These are phyloP conservation scores for Takakia lepidozioides DNA, from an alignment of 225 moss, liverwort and hornwort genomes.

Conservation along the genomic window DNA sequence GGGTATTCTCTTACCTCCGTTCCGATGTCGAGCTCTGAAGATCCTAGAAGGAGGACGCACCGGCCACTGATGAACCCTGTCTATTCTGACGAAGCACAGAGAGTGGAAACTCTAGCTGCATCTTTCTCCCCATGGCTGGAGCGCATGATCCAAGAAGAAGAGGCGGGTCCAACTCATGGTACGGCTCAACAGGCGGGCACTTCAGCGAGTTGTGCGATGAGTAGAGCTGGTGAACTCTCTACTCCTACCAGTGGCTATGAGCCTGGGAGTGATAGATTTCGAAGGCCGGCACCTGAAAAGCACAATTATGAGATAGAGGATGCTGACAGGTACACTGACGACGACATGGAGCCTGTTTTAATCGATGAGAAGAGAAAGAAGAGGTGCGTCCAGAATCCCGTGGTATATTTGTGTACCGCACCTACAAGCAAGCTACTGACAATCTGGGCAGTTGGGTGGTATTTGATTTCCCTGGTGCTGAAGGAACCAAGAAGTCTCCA, in stretches of 20 bases:
- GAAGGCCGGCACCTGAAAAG: conserved; percentile 7
- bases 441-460: no score
- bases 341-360: conserved; percentile 20
- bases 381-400: conserved; percentile 11
- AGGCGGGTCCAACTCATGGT: conserved; percentile 10
- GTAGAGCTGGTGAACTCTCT: conserved; percentile 21
- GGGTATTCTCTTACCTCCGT: no score
- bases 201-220: conserved; percentile 24
- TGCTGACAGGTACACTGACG: conserved; percentile 11
- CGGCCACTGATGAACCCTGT: no score
- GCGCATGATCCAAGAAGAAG: conserved; percentile 21
- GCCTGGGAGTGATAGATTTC: conserved; percentile 20
- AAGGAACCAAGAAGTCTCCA: no score
- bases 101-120: not conserved
- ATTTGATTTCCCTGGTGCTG: no score
- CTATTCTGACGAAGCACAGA: not conserved
- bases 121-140: conserved; percentile 29
- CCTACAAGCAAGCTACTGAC: no score
- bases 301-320: conserved; percentile 13
- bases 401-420: no score
- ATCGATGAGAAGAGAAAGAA: conserved; percentile 34
- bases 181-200: conserved; percentile 4
- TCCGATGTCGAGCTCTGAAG: no score
- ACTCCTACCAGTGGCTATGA: conserved; percentile 27
- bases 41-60: no score